A percentile compares a stretch with the other conserved stretches of the same genome.
phyloP scores from a whole-genome alignment of 1,284 basidiomycete species.

The Chondrostereum purpureum region DNA sequence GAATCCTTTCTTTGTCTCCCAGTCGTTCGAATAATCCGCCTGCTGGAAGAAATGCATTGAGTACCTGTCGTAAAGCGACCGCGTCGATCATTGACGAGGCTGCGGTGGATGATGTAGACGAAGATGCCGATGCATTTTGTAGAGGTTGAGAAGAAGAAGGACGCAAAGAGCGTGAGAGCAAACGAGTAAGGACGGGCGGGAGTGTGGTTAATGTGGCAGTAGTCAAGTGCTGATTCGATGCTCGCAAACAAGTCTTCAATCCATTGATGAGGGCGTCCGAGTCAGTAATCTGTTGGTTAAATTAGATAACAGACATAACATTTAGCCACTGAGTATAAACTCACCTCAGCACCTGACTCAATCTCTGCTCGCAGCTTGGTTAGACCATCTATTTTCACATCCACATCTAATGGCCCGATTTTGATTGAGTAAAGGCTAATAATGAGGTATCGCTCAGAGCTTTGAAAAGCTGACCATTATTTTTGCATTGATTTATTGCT shows the following conservation, averaged over 20 bases:
- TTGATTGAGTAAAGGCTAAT: constrained; percentile 11
- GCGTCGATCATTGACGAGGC: constrained; percentile 42
- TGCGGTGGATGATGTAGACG: constrained; percentile 41
- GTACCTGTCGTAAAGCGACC: constrained; percentile 53
- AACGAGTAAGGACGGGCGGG: constrained; percentile 54
- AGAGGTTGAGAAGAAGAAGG: constrained; percentile 18
- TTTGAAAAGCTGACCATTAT: constrained; percentile 50
- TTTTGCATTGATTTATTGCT: constrained; percentile 63
- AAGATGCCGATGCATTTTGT: constrained; percentile 37
- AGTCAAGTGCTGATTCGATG: constrained; percentile 77
- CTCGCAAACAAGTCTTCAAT: constrained; percentile 71
- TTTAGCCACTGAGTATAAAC: constrained; percentile 14
- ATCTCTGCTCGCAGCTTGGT: constrained; percentile 69
- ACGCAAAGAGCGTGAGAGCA: constrained; percentile 36
- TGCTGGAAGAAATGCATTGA: constrained; percentile 62
- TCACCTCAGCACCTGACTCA: constrained; percentile 61
- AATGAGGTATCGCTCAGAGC: constrained; percentile 1
- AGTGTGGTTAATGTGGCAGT: constrained; percentile 64
- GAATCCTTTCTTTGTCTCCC: constrained; percentile 72
- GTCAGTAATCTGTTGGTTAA: constrained; percentile 51
- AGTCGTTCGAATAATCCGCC: constrained; percentile 79
- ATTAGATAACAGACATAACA: constrained; percentile 10
- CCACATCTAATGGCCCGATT: constrained; percentile 62
- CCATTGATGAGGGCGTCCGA: constrained; percentile 58
- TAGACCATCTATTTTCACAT: constrained; percentile 73